phyloP scores from a whole-genome alignment of 305 asterid species.

The Stenogyne calaminthoides region DNA sequence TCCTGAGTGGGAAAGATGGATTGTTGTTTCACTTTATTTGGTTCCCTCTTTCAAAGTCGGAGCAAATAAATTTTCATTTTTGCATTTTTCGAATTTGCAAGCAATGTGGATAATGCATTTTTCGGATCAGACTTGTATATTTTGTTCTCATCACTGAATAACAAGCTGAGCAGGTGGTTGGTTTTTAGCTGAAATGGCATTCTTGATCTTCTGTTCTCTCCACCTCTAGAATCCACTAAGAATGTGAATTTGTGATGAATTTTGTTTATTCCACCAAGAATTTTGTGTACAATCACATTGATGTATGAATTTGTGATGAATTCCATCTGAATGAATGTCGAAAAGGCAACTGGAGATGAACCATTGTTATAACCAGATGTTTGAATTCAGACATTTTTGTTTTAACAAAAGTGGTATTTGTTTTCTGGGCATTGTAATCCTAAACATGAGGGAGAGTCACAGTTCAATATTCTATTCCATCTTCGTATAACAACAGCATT shows the following conservation, averaged over 20 bases:
- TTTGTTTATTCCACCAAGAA: too few relatives aligned
- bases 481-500: background rate
- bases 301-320: background rate
- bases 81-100: background rate
- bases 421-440: background rate
- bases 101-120: background rate
- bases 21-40: background rate
- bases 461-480: background rate
- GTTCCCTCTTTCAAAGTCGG: background rate
- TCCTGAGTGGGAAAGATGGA: background rate
- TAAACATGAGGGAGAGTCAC: background rate
- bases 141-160: too few relatives aligned
- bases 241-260: too few relatives aligned
- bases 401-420: background rate
- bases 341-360: background rate
- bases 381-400: background rate
- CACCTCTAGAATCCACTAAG: too few relatives aligned
- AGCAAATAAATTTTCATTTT: background rate
- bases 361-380: background rate
- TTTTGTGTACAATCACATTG: too few relatives aligned
- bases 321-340: background rate
- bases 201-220: too few relatives aligned
- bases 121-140: conserved; percentile 1
- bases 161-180: background rate
- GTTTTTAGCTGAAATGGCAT: background rate